phyloP scores from a whole-genome alignment of 495 filamentous ascomycete species.

The Halenospora varia region DNA sequence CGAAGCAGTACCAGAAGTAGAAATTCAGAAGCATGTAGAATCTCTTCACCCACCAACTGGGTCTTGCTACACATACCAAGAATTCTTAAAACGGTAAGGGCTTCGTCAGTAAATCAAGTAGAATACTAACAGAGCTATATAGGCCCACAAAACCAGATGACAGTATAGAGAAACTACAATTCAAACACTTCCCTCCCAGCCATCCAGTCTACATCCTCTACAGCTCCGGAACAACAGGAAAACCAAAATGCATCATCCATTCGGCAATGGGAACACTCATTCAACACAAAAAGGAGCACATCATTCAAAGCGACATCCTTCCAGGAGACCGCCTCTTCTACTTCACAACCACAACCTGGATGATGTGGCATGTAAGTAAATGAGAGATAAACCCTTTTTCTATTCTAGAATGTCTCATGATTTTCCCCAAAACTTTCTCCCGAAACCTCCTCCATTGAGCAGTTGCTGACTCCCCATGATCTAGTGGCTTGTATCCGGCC shows the following conservation, averaged over 20 bases:
- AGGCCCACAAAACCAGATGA: too few relatives aligned
- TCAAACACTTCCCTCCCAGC: slow-evolving; percentile 66
- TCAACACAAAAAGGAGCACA: slow-evolving; percentile 56
- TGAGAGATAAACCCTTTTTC: too few relatives aligned
- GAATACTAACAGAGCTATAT: too few relatives aligned
- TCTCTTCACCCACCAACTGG: slow-evolving; percentile 34
- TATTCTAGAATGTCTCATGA: too few relatives aligned
- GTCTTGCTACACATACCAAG: slow-evolving; percentile 41
- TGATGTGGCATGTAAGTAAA: slow-evolving; percentile 86
- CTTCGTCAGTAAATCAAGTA: too few relatives aligned
- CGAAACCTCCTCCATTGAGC: too few relatives aligned
- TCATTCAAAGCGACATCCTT: slow-evolving; percentile 52
- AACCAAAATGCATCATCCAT: slow-evolving; percentile 73
- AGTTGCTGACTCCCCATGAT: too few relatives aligned
- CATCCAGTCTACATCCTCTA: slow-evolving; percentile 71
- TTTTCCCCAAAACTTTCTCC: too few relatives aligned
- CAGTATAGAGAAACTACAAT: slow-evolving; percentile 50
- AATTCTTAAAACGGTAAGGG: slow-evolving; percentile 57
- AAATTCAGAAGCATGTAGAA: slow-evolving; percentile 45
- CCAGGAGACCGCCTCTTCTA: slow-evolving; percentile 43
- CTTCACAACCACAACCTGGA: slow-evolving; percentile 60
- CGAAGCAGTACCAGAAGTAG: slow-evolving; percentile 48
- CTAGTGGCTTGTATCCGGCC: slow-evolving; percentile 45
- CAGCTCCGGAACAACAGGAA: slow-evolving; percentile 66
- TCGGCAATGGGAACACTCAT: slow-evolving; percentile 58